These are phyloP conservation scores for Aurifilum marmelostoma DNA, from an alignment of 2,329 filamentous ascomycete species.

Conservation along the genomic window DNA sequence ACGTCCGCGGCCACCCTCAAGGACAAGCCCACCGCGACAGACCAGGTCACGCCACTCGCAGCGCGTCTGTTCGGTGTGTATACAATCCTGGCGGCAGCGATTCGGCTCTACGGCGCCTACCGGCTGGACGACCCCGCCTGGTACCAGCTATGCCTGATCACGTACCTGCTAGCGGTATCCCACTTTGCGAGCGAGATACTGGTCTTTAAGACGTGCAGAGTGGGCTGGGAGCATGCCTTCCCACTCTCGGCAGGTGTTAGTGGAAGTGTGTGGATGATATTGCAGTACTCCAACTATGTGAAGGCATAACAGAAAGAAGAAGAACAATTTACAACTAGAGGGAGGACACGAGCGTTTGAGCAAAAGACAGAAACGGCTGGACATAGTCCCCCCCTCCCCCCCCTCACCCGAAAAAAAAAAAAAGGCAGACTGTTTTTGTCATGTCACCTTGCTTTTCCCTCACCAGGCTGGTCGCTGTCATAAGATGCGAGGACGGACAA, in stretches of 20 bases:
- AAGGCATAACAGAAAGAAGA: conserved; percentile 17
- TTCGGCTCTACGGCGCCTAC: conserved; percentile 84
- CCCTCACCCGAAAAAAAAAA: neutral
- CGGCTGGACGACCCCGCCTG: conserved; percentile 72
- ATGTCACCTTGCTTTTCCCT: neutral
- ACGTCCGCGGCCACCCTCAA: conserved; percentile 48
- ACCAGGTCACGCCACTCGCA: conserved; percentile 74
- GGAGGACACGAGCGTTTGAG: no score
- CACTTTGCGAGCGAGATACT: conserved; percentile 85
- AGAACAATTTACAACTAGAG: neutral
- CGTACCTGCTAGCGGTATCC: conserved; percentile 74
- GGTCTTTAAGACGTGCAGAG: conserved; percentile 74
- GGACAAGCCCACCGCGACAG: conserved; percentile 49
- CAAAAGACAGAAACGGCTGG: neutral
- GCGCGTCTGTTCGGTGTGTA: conserved; percentile 85
- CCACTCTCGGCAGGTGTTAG: conserved; percentile 53
- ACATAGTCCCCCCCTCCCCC: no score
- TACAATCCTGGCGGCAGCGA: conserved; percentile 76
- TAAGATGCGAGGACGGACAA: conserved; percentile 11
- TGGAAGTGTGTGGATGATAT: conserved; percentile 62
- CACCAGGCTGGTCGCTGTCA: neutral
- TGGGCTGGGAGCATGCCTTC: conserved; percentile 59
- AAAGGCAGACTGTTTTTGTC: neutral
- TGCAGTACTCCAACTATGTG: conserved; percentile 74
- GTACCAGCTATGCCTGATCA: conserved; percentile 82